These are phyloP conservation scores for Craterostigma plantagineum DNA, from an alignment of 257 asterid species.

Conservation along the genomic window DNA sequence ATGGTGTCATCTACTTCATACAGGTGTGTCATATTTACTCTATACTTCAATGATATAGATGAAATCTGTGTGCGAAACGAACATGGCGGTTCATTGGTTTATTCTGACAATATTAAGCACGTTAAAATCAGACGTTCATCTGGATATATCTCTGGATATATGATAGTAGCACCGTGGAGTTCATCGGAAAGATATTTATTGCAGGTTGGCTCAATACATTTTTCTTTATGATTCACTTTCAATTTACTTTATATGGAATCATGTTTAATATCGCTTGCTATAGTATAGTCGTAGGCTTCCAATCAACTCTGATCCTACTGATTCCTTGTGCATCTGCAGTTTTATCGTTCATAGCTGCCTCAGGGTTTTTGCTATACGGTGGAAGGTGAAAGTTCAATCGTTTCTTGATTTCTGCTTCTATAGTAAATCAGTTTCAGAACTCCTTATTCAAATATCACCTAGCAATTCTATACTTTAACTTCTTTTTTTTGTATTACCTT, in stretches of 20 bases:
- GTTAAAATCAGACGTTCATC: constrained; percentile 39
- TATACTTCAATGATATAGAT: too few species aligned
- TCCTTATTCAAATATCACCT: too few species aligned
- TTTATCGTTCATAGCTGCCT: constrained; percentile 72
- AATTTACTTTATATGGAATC: constrained; percentile 7
- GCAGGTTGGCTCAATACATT: constrained; percentile 36
- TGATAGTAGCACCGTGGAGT: constrained; percentile 44
- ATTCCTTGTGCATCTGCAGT: constrained; percentile 37
- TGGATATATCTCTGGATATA: constrained; percentile 73
- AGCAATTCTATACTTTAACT: neutral
- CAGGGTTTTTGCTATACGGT: constrained; percentile 85
- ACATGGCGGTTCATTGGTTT: constrained; percentile 8
- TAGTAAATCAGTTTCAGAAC: too few species aligned
- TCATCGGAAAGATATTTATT: constrained; percentile 64
- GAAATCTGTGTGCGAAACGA: too few species aligned
- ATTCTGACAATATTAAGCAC: constrained; percentile 5
- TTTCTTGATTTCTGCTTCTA: constrained; percentile 6
- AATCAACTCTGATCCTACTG: too few species aligned
- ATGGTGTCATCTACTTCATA: constrained; percentile 49
- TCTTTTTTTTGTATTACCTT: neutral
- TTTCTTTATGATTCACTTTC: constrained; percentile 5
- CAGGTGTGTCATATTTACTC: constrained; percentile 56
- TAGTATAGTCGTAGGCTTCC: too few species aligned
- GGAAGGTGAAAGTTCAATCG: constrained; percentile 50
- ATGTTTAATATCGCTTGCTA: too few species aligned